phyloP scores from a whole-genome alignment of 2,329 filamentous ascomycete species.

The Metarhizium sp. region DNA sequence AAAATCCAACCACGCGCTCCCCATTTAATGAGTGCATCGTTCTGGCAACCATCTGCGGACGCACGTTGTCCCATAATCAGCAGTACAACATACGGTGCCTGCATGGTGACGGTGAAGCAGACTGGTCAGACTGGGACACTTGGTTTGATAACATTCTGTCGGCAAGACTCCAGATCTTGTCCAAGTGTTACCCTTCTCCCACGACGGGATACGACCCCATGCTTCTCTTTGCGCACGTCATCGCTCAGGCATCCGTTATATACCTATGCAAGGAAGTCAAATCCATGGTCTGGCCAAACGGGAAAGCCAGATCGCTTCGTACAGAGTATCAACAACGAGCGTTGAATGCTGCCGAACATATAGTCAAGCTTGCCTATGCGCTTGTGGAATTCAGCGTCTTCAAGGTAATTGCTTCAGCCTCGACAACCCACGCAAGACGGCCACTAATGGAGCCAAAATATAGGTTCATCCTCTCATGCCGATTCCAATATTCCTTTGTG shows the following conservation, averaged over 20 bases:
- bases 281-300: not conserved
- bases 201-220: not conserved
- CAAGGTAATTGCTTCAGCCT: not conserved
- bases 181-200: not conserved
- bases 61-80: not conserved
- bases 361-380: not conserved
- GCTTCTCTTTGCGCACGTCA: not conserved
- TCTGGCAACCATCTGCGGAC: not conserved
- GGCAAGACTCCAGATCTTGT: not conserved
- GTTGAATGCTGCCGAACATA: not conserved
- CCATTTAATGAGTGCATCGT: not conserved
- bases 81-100: not conserved
- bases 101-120: not conserved
- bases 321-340: not conserved
- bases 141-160: not conserved
- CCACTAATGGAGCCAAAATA: not conserved
- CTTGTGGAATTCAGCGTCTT: not conserved
- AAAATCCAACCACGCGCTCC: conserved; percentile 8
- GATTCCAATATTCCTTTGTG: not conserved
- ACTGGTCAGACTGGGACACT: not conserved
- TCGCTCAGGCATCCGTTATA: not conserved
- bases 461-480: not conserved
- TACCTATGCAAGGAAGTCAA: not conserved
- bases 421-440: too few species aligned
- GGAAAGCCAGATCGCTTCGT: not conserved